Evolutionary conservation across 805 yeast species (phyloP), one percentile per base, ranked within the genome.

Genomic region (Hanseniaspora lindneri): DNA sequence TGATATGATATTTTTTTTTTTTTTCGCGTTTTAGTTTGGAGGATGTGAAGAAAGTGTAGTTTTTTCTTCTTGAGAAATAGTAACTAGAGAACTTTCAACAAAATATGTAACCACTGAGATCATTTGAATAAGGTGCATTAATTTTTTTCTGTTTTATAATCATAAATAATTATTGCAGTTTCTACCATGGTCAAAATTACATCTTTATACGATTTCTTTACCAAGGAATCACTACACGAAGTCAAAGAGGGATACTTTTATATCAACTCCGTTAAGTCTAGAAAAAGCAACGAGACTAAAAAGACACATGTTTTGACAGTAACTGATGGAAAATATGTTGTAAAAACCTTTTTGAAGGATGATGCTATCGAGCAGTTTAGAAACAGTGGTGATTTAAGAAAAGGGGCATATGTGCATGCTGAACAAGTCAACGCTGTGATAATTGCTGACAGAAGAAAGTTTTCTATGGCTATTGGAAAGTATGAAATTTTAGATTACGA

Each of bases 281-380:
- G 44, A 39, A 46, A 46, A 28, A 41, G 39, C 34, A 39, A 39
- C 33, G 44, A 39, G 28, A 33, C 37, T 19, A 46, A 39, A 20
- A 46, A 39, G 27, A 55, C 50, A 30, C 58, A 62, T 50, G 52
- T 63, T 20, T 56, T 63, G 46, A 66, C 76, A 66, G 57, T 76
- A 19, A 70, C 73, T 34, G 82, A 76, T 60, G 80, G 80, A 27
- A 60, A 62, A 23, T 73, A 64, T 55, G 63, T 68, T 25, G 67
- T 73, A 44, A 76, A 76, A 54, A 76, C 75, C 4, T 70, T 76
- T 25, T 64, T 75, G 53, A 73, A 77, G 59, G 75, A 76, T 30
- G 70, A 67, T 44, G 67, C 66, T 52, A 70, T 71, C 29, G 65
- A 71, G 39, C 67, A 66, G 47, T 66, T 71, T 59, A 60, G 72